Conservation (phyloP, 176 grass and related monocot species). For the Phyllostachys edulis region DNA sequence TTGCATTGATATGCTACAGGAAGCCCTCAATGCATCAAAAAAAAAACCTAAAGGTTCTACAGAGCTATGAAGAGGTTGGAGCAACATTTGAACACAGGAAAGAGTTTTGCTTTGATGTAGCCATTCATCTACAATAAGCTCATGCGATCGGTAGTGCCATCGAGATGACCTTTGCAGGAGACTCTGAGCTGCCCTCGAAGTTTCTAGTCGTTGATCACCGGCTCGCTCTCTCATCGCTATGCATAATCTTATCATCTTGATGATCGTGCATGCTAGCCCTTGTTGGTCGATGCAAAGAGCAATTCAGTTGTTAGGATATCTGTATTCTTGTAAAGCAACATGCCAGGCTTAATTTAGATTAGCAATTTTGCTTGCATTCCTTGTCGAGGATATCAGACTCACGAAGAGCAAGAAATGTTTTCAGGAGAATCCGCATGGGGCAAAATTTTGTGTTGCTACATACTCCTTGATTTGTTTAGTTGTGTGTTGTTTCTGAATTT, state of each 20-base stretch:
- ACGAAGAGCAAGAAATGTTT: background rate
- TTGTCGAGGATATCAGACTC: background rate
- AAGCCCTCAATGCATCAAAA: slow-evolving; percentile 36
- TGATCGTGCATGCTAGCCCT: background rate
- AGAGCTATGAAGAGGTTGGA: slow-evolving; percentile 63
- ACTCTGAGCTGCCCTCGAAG: background rate
- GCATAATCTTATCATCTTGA: background rate
- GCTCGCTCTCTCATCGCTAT: background rate
- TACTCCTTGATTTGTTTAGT: too few species aligned
- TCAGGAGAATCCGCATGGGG: background rate
- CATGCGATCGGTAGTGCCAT: slow-evolving; percentile 1
- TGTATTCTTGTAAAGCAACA: background rate
- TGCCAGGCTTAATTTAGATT: background rate
- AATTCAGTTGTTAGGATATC: background rate
- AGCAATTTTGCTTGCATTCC: background rate
- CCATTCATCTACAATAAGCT: slow-evolving; percentile 40
- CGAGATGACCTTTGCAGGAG: background rate
- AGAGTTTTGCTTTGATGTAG: slow-evolving; percentile 59
- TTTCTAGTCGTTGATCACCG: background rate
- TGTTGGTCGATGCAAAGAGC: background rate
- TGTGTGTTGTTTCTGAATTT: too few species aligned
- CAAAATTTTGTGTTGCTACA: too few species aligned
- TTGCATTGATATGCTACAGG: slow-evolving; percentile 34
- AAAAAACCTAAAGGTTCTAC: slow-evolving; percentile 55
- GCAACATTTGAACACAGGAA: slow-evolving; percentile 63